Conservation (phyloP, 345 rosid species). For the Linum lewisii region DNA sequence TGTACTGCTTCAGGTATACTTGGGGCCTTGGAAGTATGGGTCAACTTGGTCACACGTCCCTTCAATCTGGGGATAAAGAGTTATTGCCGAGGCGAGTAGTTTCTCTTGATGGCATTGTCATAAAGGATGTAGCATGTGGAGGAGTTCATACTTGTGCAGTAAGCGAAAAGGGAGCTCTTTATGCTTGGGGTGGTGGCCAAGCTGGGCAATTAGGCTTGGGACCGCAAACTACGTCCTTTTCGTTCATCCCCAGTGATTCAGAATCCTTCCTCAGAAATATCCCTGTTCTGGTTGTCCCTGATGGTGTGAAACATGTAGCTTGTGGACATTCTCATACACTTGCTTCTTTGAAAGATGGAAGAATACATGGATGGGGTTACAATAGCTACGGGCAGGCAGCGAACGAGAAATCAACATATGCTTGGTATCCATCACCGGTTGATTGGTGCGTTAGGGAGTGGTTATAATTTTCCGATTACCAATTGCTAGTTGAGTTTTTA, state of each 20-base stretch:
- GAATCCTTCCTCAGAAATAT: constrained; percentile 54
- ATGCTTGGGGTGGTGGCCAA: constrained; percentile 97
- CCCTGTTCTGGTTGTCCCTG: constrained; percentile 63
- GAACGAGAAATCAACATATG: constrained; percentile 72
- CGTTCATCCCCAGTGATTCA: constrained; percentile 49
- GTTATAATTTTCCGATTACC: neutral
- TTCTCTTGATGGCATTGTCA: constrained; percentile 60
- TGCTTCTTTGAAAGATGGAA: constrained; percentile 58
- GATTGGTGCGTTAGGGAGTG: constrained; percentile 54
- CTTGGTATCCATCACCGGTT: constrained; percentile 95
- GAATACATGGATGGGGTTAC: constrained; percentile 94
- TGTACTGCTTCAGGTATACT: constrained; percentile 50
- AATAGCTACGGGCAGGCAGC: constrained; percentile 97
- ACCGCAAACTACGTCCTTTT: constrained; percentile 60
- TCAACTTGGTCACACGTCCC: constrained; percentile 92
- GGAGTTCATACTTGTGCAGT: constrained; percentile 90
- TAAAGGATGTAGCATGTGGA: constrained; percentile 76
- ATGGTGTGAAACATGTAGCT: constrained; percentile 67
- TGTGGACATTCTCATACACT: constrained; percentile 96
- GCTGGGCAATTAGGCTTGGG: constrained; percentile 91
- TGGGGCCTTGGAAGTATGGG: constrained; percentile 96
- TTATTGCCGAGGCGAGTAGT: constrained; percentile 81
- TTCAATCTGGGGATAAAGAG: constrained; percentile 84
- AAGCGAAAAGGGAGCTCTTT: constrained; percentile 69
- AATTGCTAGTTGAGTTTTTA: constrained; percentile 13